Base-by-base conservation (phyloP, 139 green algal species). In the Tetradesmus obliquus region DNA sequence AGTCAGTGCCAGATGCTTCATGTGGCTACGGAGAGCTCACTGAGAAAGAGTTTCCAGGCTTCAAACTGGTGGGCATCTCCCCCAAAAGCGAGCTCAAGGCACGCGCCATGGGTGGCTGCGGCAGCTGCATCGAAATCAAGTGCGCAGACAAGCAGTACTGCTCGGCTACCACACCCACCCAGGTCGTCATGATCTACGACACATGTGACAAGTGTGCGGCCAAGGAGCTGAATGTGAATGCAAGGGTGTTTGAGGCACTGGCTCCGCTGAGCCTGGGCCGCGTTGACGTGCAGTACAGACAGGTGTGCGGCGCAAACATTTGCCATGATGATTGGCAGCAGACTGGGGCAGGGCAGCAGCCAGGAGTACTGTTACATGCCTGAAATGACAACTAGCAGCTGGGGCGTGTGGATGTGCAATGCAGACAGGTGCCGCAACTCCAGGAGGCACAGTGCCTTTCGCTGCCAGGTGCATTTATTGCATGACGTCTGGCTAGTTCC, bases 211-310 rank as follows among this genome's bases (percentile, higher is more conserved):
- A 22, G 15, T 86, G 80, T 51, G 51, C 45, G 2, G n/a, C 80
- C 3, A 55, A 57, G 19, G 51, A 57, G 51, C 51, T 86, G 8
- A 86, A 86, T 32, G 1, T 86, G 51, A 51, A 83, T 19, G 76
- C 32, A 15, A 55, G 24, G 24, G 32, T 51, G 24, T 91, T 91
- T 84, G 53, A 91, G 51, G 32, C 81, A 51, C 7, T 91, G 87
- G 87, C 72, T 20, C 87, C 87, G n/a, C 3, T 91, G 53, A 83
- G 32, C 24, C 4, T 84, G 5, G 87, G 87, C 4, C 72, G 87
- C 1, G 55, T 84, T 12, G 5, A 9, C 12, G 57, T 91, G 22
- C 19, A 53, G 4, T 91, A 91, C 71, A 84, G 87, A 72, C 81
- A 45, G 60, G 60, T 71, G 60, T 13, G 60, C 2, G 60, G 9